Evolutionary conservation across 2,329 filamentous ascomycete species (phyloP), one percentile per base, ranked within the genome.

Genomic region (Calonectria hawksworthii): DNA sequence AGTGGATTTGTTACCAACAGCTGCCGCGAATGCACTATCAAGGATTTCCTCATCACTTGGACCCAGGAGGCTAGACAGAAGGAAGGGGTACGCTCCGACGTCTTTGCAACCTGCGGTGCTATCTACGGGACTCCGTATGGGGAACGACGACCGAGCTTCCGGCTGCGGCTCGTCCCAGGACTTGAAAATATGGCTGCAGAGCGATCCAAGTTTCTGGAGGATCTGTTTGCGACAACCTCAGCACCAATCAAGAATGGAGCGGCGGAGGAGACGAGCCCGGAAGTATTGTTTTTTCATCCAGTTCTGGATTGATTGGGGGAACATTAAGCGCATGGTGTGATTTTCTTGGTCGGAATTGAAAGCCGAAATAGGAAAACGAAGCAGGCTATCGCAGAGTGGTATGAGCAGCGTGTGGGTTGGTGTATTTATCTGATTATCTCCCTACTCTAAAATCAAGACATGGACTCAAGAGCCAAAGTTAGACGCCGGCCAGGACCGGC

Each of bases 1-100:
- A 32, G 34, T 1, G 70, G 73, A 23, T 51, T 28, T 28, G 18
- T 77, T 34, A 54, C 52, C 23, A 30, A 21, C 14, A 51, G 44
- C 13, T 80, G 79, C 38, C 74, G 79, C 16, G 41, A 3, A 26
- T 80, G 79, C 61, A 70, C 10, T 28, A 36, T 74, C 16, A 69
- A 71, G 34, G 63, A 54, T 0, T 21, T 66, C 3, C 74, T 80
- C 9, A 26, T 70, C 34, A 2, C 11, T 6, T 79, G 72, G 73
- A 79, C 77, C 21, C n/a, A 2, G 4, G 64, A 74, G 14, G 54
- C 51, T 38, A 71, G 74, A 9, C 18, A 23, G 2, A 34, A 66
- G 5, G 63, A 23, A 0, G 32, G 41, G 2, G 41, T 23, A 2
- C 26, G 61, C 1, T 13, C 66, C 4, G 26, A 11, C 7, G 38